Evolutionary conservation across 2,329 filamentous ascomycete species (phyloP).

Genomic region (Monosporascus sp.): DNA sequence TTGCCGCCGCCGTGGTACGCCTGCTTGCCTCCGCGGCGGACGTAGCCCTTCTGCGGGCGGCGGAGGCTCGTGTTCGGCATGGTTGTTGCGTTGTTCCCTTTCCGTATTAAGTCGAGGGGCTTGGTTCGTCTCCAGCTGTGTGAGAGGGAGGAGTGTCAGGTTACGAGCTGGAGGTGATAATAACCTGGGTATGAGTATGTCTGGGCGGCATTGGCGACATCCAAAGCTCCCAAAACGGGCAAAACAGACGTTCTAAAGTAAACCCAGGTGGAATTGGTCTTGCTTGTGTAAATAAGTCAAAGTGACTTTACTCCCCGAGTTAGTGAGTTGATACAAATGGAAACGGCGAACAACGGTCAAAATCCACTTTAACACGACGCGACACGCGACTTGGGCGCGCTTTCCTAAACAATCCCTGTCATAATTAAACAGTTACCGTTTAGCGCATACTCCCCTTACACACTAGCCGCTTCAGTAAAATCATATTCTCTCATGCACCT

Average conservation of each 20-base stretch:
- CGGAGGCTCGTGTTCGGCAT: conserved; percentile 59
- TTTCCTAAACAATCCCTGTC: not conserved
- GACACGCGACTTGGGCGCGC: conserved; percentile 3
- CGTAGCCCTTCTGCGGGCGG: conserved; percentile 60
- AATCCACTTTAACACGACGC: conserved; percentile 6
- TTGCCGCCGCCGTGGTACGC: conserved; percentile 61
- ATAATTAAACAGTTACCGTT: conserved; percentile 7
- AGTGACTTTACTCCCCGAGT: too few relatives aligned
- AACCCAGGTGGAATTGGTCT: not conserved
- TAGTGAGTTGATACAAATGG: not conserved
- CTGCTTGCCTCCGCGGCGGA: conserved; percentile 59
- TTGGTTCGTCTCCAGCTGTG: not conserved
- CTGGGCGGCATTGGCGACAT: conserved; percentile 5
- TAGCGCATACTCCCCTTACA: conserved; percentile 5
- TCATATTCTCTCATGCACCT: conserved; percentile 4
- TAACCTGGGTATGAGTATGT: not conserved
- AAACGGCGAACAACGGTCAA: not conserved
- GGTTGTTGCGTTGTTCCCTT: conserved; percentile 16
- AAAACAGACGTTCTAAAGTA: not conserved
- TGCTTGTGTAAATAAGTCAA: conserved; percentile 1
- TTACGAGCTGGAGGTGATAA: not conserved
- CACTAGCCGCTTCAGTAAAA: not conserved
- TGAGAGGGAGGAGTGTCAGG: not conserved
- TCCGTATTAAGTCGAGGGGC: not conserved
- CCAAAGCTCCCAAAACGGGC: not conserved